Base-by-base conservation (phyloP, 352 stramenopile genomes). In the Hyphochytrium catenoides region DNA sequence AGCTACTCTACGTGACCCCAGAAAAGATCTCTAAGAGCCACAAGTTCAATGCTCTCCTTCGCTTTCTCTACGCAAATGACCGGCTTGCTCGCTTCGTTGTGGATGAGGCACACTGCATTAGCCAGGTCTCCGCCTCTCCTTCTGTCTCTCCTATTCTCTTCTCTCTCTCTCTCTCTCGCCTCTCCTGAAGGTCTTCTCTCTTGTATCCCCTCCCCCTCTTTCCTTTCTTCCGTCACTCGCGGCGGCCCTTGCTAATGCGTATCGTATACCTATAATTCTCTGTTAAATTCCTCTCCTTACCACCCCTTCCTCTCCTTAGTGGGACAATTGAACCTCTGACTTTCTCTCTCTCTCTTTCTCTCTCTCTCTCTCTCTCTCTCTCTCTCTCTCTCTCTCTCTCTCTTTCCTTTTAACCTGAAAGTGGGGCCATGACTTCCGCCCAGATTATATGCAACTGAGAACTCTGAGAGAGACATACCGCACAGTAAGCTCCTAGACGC, bases 361-460 rank as follows among this genome's bases (percentile, higher is more conserved):
- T n/a, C n/a, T n/a, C n/a, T n/a, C n/a, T n/a, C n/a, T n/a, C n/a
- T n/a, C n/a, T n/a, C n/a, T n/a, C n/a, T n/a, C n/a, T n/a, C n/a
- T n/a, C n/a, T n/a, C n/a, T n/a, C n/a, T n/a, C n/a, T n/a, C n/a
- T n/a, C n/a, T n/a, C n/a, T n/a, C n/a, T n/a, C n/a, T n/a, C n/a
- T n/a, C 29, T 9, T 21, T 25, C 8, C 25, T 18, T 8, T 18
- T 34, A 9, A n/a, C n/a, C n/a, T 59, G 31, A 17, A 53, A 91
- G 47, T 99, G 91, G 92, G 91, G 90, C 15, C 91, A 99, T 51
- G 95, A 99, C 50, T 99, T 99, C 50, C 63, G 93, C 8, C 93
- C 91, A 45, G 91, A 94, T 48, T 99, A 99, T 53, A 74, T 94
- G 44, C 68, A 81, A 34, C 55, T 99, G 15, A 64, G 72, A 3